These are phyloP conservation scores for Aspergillus diversus DNA, from an alignment of 495 filamentous ascomycete species.

Conservation along the genomic window DNA sequence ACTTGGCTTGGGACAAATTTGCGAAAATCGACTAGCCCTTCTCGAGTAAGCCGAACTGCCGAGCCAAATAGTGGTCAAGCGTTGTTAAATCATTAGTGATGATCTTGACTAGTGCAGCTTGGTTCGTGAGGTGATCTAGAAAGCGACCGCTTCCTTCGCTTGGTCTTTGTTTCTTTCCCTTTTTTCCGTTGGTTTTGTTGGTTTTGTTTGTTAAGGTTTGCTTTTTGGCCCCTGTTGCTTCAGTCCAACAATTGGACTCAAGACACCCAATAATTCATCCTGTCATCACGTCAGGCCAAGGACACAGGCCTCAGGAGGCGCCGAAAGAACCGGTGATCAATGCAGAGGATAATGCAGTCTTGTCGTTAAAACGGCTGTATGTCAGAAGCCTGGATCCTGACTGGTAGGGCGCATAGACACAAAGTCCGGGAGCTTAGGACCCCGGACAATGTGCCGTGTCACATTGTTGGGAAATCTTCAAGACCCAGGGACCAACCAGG, in stretches of 20 bases:
- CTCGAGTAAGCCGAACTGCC: conserved; percentile 9
- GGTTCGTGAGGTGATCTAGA: conserved; percentile 8
- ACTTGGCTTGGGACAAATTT: background rate
- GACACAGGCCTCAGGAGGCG: conserved; percentile 20
- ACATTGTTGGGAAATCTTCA: conserved; percentile 17
- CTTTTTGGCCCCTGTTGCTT: background rate
- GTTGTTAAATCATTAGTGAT: background rate
- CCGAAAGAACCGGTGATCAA: conserved; percentile 31
- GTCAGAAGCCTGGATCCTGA: conserved; percentile 21
- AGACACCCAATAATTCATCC: background rate
- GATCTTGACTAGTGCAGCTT: conserved; percentile 10
- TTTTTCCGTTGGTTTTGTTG: background rate
- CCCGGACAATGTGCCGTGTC: conserved; percentile 24
- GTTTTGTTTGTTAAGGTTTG: conserved; percentile 9
- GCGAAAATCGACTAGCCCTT: conserved; percentile 4
- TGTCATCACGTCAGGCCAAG: conserved; percentile 3
- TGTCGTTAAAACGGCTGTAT: conserved; percentile 29
- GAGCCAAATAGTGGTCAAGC: conserved; percentile 7
- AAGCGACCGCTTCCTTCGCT: conserved; percentile 3
- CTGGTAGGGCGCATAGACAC: conserved; percentile 20
- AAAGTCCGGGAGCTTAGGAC: conserved; percentile 25
- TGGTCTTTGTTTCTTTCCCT: conserved; percentile 2
- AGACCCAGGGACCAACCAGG: conserved; percentile 18
- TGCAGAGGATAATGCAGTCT: conserved; percentile 25
- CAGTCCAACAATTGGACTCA: background rate